Conservation (phyloP, 2,329 filamentous ascomycete species). For the Aspergillus sp. region DNA sequence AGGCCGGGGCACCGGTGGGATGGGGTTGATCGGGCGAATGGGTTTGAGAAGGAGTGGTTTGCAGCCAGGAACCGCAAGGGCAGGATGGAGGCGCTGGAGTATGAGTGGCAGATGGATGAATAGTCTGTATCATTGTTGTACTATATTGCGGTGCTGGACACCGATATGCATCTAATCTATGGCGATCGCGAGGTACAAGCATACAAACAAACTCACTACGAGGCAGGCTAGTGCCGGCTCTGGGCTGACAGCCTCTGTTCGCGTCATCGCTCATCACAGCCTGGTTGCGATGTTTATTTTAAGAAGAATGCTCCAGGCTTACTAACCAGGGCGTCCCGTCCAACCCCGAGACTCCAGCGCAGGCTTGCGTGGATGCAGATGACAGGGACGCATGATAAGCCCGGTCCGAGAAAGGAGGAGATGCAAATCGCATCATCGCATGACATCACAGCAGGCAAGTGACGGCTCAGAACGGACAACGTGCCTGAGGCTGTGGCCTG, state of each 20-base stretch:
- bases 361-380: neutral
- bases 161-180: neutral
- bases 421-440: slow-evolving; percentile 5
- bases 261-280: neutral
- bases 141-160: neutral
- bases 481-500: slow-evolving; percentile 9
- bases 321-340: neutral
- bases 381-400: slow-evolving; percentile 5
- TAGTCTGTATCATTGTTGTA: slow-evolving; percentile 34
- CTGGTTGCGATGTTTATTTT: neutral
- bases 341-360: neutral
- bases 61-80: slow-evolving; percentile 77
- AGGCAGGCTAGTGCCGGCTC: no score
- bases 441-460: slow-evolving; percentile 11
- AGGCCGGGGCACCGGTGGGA: slow-evolving; percentile 93
- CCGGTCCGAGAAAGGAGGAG: neutral
- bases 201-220: no score
- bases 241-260: neutral
- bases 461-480: slow-evolving; percentile 1
- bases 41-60: slow-evolving; percentile 92
- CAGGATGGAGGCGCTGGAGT: slow-evolving; percentile 77
- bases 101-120: slow-evolving; percentile 96
- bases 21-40: slow-evolving; percentile 89
- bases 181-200: no score
- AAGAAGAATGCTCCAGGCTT: neutral